Evolutionary conservation across 2,329 filamentous ascomycete species (phyloP), one percentile per base, ranked within the genome.

Genomic region (Fusarium nurragi): DNA sequence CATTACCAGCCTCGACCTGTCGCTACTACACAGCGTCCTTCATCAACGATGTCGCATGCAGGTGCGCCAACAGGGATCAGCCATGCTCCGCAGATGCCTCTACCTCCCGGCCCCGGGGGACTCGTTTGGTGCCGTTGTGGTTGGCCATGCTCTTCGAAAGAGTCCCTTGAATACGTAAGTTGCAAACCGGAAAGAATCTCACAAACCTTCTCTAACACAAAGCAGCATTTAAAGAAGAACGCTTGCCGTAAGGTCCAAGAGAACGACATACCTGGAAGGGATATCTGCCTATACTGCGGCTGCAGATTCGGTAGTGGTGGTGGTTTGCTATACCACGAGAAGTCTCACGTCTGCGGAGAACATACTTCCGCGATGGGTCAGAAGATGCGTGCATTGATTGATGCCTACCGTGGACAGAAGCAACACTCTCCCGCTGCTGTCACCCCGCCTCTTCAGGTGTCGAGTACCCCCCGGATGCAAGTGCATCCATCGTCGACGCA

Each of bases 261-360:
- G 4, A 18, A 45, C 6, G 64, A 69, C 12, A 36, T 50, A 8
- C 13, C 72, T 25, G 68, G 64, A 50, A 75, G 71, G n/a, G 79
- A 77, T 19, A 68, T 75, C 1, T 86, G 84, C 49, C 60, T 74
- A 2, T 74, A 78, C 44, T 86, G 84, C 41, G 81, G 81, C 23
- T 75, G 78, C 38, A 52, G 47, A 5, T 85, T 86, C 40, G 73
- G 72, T 3, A 80, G 78, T 12, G 64, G 68, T 6, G 75, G 75
- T 21, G 82, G 80, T 2, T 66, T 82, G 3, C 60, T 75, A 46
- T 84, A 84, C 72, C 84, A 86, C 59, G 58, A 71, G 0, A 73
- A 76, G 34, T 79, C 78, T 50, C 70, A 74, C 4, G 79, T 84
- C 4, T 87, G 84, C 62, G 82, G 83, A n/a, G 64, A 73, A 5